Evolutionary conservation across 73 alveolate genomes (phyloP).

Genomic region (Paramecium caudatum): DNA sequence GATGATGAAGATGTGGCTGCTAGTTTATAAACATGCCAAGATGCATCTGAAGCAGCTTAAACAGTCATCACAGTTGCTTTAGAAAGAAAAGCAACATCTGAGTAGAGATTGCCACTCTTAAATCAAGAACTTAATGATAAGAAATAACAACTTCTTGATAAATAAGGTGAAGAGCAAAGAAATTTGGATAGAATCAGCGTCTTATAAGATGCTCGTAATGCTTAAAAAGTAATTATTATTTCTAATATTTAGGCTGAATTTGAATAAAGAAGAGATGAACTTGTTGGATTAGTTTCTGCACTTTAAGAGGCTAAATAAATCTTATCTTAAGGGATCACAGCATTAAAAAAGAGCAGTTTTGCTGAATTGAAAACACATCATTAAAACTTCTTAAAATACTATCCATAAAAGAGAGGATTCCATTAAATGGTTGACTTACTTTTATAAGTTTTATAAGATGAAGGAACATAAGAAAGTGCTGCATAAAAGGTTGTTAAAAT

Average conservation of each 20-base stretch:
- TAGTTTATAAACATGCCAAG: not conserved
- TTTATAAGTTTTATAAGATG: conserved; percentile 46
- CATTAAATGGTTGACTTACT: conserved; percentile 41
- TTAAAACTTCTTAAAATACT: conserved; percentile 36
- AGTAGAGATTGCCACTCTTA: conserved; percentile 54
- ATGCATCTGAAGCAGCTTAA: conserved; percentile 20
- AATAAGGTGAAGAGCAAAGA: conserved; percentile 65
- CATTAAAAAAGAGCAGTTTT: conserved; percentile 18
- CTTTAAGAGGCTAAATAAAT: conserved; percentile 66
- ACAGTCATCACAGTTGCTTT: conserved; percentile 42
- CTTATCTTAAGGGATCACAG: conserved; percentile 5
- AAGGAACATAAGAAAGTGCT: conserved; percentile 22
- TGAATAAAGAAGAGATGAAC: conserved; percentile 68
- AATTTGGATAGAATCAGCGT: conserved; percentile 64
- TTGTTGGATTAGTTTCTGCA: conserved; percentile 60
- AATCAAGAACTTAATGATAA: conserved; percentile 22
- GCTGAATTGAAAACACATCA: conserved; percentile 63
- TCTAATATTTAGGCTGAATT: not conserved
- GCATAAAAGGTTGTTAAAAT: conserved; percentile 20
- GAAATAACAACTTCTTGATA: not conserved
- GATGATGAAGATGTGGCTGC: conserved; percentile 55
- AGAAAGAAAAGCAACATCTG: conserved; percentile 58
- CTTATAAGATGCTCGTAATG: conserved; percentile 52
- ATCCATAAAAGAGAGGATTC: conserved; percentile 60
- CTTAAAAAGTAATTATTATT: not conserved